Evolutionary conservation across 306 rosid genomes (phyloP), one percentile per base, ranked within the genome.

Genomic region (Sechiopsis laciniata): DNA sequence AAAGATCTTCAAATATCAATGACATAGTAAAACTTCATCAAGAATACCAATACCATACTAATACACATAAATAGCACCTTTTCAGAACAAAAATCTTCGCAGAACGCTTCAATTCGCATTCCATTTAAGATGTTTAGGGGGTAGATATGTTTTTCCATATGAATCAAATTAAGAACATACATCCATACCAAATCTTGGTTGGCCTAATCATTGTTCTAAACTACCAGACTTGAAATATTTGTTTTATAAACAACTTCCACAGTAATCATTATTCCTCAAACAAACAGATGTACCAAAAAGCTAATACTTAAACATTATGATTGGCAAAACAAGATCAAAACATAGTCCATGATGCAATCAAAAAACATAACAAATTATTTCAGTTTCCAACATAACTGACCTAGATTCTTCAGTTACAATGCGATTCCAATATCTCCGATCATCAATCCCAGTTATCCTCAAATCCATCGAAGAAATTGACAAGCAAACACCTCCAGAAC

Each of bases 361-460:
- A 13, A 16, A 46, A 12, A 67, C 52, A 35, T 19, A 19, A 14
- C 46, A 20, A 55, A 62, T 21, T 2, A 55, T 21, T 37, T 37
- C 70, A 29, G 42, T 2, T 2, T 16, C 24, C 20, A 14, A 16
- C 42, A 64, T 83, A 73, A 90, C 84, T 82, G 73, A 94, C 99
- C 78, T 75, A 0, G 78, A 75, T 63, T 75, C 78, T 52, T 75
- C 54, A 4, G 73, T 52, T 7, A 88, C 82, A 51, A 88, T 81
- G 57, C 76, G 79, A 56, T 86, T 88, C 95, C 95, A 88, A 76
- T 88, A 88, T 77, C 95, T 86, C 3, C 91, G 73, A 80, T 88
- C 95, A 79, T 86, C 91, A 71, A 95, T 89, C 62, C 97, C 96
- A 0, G 99, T 95, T 35, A 95, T 89, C 8, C 91, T 84, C 61